These are phyloP conservation scores for Chlamydomonas reinhardtii DNA, from an alignment of 163 green algal genomes.

Conservation along the genomic window DNA sequence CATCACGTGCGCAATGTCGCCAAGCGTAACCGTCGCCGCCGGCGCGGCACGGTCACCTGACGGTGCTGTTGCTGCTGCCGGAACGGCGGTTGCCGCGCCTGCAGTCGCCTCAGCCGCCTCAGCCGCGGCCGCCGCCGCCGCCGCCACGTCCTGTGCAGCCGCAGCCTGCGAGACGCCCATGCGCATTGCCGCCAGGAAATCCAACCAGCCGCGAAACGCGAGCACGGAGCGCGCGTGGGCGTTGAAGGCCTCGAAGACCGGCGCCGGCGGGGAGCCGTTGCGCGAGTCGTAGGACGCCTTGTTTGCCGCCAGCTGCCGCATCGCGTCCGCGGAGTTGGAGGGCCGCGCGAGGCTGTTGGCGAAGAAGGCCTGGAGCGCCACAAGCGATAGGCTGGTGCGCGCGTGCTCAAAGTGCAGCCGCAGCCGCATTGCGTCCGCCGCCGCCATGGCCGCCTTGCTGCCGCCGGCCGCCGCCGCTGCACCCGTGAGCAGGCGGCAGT, in stretches of 20 bases:
- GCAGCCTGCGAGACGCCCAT: neutral
- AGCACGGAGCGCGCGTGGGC: conserved; percentile 9
- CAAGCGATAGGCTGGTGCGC: conserved; percentile 6
- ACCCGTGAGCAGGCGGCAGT: too few relatives aligned
- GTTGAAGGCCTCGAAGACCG: conserved; percentile 16
- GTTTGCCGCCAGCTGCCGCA: conserved; percentile 28
- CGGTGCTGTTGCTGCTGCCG: too few relatives aligned
- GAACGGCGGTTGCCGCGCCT: too few relatives aligned
- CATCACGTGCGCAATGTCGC: neutral
- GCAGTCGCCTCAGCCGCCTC: too few relatives aligned
- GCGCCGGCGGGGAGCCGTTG: conserved; percentile 9
- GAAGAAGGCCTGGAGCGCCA: conserved; percentile 31
- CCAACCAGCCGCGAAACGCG: neutral
- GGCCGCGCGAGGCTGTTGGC: conserved; percentile 43
- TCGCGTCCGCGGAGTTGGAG: neutral
- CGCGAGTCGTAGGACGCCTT: conserved; percentile 24
- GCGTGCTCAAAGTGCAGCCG: conserved; percentile 23
- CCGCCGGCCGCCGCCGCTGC: neutral
- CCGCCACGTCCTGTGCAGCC: neutral
- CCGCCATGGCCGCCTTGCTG: neutral
- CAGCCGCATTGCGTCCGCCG: neutral
- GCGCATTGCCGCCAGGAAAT: neutral
- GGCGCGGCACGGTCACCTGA: too few relatives aligned
- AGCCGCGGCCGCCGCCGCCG: neutral
- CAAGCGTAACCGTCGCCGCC: neutral